A percentile compares a stretch with the other conserved stretches of the same genome.
These are phyloP conservation scores for Seiridium cupressi DNA, from an alignment of 2,329 filamentous ascomycete genomes.

Conservation along the genomic window DNA sequence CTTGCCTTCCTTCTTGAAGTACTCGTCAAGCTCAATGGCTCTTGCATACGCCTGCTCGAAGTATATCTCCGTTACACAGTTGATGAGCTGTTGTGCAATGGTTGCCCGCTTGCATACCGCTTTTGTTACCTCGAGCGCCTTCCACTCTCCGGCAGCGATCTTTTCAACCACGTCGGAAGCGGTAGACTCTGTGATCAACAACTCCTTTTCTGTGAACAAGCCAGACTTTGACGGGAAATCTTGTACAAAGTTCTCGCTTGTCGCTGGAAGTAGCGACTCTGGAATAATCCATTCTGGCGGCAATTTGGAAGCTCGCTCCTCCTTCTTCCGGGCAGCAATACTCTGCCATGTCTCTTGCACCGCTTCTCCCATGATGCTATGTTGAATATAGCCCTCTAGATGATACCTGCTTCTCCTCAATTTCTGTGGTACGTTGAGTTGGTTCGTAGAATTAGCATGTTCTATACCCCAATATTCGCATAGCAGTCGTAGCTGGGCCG, in stretches of 20 bases:
- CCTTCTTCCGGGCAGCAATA: constrained; percentile 3
- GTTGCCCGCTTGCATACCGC: constrained; percentile 1
- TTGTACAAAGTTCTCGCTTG: constrained; percentile 14
- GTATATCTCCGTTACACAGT: constrained; percentile 26
- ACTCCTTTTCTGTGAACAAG: constrained; percentile 14
- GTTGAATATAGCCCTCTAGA: neutral
- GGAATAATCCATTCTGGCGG: constrained; percentile 2
- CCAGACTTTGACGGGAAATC: constrained; percentile 13
- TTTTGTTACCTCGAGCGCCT: constrained; percentile 3
- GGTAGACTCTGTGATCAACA: constrained; percentile 12
- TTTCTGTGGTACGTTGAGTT: too few relatives aligned
- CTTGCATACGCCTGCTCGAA: constrained; percentile 36
- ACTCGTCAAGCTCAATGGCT: constrained; percentile 39
- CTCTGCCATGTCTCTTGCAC: neutral
- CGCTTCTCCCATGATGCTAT: neutral
- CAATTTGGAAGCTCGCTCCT: neutral
- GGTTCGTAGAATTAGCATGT: too few relatives aligned
- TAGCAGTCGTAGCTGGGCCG: too few relatives aligned
- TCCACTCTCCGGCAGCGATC: constrained; percentile 13
- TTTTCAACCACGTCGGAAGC: constrained; percentile 14
- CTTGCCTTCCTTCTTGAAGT: constrained; percentile 31
- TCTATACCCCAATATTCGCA: too few relatives aligned
- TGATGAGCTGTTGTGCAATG: constrained; percentile 6
- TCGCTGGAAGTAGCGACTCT: neutral
- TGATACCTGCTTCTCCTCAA: too few relatives aligned